Evolutionary conservation across 2,329 filamentous ascomycete genomes (phyloP), one percentile per base, ranked within the genome.

Genomic region (Ophiostoma australiae): DNA sequence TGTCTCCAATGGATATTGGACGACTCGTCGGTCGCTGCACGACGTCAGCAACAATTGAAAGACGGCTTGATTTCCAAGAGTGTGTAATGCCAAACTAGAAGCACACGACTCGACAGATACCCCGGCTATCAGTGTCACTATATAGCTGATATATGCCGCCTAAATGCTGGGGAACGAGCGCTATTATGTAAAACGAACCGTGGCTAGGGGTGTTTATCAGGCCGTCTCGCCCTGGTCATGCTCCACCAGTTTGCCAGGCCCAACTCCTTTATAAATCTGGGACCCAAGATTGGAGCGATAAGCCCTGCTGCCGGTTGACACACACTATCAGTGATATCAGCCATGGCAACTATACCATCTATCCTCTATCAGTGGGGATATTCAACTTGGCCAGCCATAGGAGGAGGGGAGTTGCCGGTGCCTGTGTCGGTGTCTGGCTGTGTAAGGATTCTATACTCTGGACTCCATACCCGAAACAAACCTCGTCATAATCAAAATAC

Each of bases 101-200:
- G 44, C 44, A 48, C 44, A 48, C 44, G 44, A 48, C 44, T 48
- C 44, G 44, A 48, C 44, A 48, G 44, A n/a, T 48, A 48, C 44
- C 44, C 44, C 44, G n/a, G 17, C 44, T 7, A n/a, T n/a, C 17
- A 48, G 44, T 48, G 44, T 17, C 44, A 48, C 7, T 48, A 20
- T 48, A 20, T 15, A 20, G 20, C 20, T n/a, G 20, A 48, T 48
- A 48, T n/a, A 20, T 6, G 17, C 37, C 17, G 17, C 44, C 44
- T 41, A 48, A n/a, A 48, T 48, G 44, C 44, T 48, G 44, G 44
- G 44, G 44, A 48, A 48, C 44, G 20, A 48, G 6, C 44, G 44
- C 44, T 48, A 48, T 48, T 48, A 27, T 58, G 52, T 58, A 58
- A 58, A 27, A 58, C n/a, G 3, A 27, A 58, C 10, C 8, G n/a